A percentile compares a stretch with the other conserved stretches of the same genome.
Conservation (phyloP, 1,284 basidiomycete species). For the Ceratobasidium papillatum region DNA sequence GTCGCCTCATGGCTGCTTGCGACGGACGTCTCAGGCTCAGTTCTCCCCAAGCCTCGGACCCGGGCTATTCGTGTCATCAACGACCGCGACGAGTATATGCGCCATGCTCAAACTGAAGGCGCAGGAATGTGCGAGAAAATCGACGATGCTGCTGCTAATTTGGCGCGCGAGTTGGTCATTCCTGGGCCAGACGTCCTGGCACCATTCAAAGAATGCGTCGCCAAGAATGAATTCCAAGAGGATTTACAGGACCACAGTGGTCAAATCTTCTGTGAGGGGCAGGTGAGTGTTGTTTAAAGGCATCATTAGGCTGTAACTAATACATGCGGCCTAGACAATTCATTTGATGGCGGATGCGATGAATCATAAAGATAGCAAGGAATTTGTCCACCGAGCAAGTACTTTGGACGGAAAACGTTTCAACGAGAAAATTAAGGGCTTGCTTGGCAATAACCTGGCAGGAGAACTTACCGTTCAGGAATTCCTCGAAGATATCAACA, state of each 20-base stretch:
- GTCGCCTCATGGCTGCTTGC: neutral
- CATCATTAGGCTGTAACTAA: neutral
- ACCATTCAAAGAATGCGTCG: neutral
- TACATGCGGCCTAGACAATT: neutral
- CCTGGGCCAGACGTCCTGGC: neutral
- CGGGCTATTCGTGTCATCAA: neutral
- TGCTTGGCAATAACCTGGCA: neutral
- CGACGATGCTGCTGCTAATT: neutral
- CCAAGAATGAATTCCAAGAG: slow-evolving; percentile 6
- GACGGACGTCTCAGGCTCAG: neutral
- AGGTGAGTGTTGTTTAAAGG: neutral
- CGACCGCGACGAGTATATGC: neutral
- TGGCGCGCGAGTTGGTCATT: neutral
- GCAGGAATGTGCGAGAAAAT: slow-evolving; percentile 4
- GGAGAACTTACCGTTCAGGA: neutral
- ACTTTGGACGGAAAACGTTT: neutral
- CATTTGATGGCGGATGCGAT: neutral
- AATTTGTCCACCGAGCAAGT: slow-evolving; percentile 6
- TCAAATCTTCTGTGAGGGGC: neutral
- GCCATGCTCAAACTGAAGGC: neutral
- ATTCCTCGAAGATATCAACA: neutral
- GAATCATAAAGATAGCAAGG: slow-evolving; percentile 3
- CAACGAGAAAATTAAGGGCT: neutral
- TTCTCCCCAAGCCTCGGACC: neutral
- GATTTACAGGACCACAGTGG: neutral